Conservation (phyloP, 2,329 filamentous ascomycete genomes). For the Xylariaceae sp. region DNA sequence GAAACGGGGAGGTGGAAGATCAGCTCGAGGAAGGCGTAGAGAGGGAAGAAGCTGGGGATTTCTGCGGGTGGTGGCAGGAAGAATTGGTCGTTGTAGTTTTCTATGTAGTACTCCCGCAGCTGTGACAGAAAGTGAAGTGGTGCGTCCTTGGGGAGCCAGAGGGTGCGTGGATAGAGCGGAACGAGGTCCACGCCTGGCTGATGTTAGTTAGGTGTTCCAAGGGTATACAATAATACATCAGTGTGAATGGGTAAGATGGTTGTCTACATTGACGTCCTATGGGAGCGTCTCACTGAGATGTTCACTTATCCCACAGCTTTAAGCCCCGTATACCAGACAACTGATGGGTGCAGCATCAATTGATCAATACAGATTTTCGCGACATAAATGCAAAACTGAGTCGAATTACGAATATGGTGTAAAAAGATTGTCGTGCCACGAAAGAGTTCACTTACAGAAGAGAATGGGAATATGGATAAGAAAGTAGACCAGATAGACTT, state of each 20-base stretch:
- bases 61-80: slow-evolving; percentile 35
- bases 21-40: slow-evolving; percentile 49
- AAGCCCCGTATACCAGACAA: too few species aligned
- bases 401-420: neutral
- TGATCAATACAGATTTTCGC: neutral
- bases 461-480: slow-evolving; percentile 31
- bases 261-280: neutral
- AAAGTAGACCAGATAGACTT: slow-evolving; percentile 32
- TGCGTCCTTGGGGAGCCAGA: slow-evolving; percentile 38
- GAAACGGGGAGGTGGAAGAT: slow-evolving; percentile 48
- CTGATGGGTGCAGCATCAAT: too few species aligned
- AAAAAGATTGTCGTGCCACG: neutral
- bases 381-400: neutral
- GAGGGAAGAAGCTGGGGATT: slow-evolving; percentile 46
- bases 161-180: slow-evolving; percentile 46
- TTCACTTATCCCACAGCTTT: too few species aligned
- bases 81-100: slow-evolving; percentile 51
- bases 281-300: too few species aligned
- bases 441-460: slow-evolving; percentile 27
- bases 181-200: slow-evolving; percentile 50
- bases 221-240: neutral
- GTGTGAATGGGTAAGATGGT: neutral
- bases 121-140: slow-evolving; percentile 46
- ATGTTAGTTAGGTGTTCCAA: neutral
- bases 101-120: slow-evolving; percentile 45